Base-by-base conservation (phyloP, 306 rosid genomes). In the Castanea sativa region DNA sequence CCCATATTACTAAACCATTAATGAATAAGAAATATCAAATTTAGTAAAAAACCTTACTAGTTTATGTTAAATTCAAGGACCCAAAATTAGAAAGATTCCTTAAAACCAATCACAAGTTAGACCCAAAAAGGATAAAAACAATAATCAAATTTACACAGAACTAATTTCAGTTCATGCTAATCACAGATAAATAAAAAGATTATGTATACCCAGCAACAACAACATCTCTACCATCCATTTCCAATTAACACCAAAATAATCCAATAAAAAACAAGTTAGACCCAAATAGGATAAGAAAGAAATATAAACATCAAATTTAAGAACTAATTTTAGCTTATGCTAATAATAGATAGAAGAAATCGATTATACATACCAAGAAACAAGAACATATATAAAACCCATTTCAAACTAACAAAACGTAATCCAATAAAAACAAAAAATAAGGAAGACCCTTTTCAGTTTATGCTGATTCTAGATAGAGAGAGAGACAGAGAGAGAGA, bases 401-500 rank as follows among this genome's bases (percentile, higher is more conserved):
- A 49, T 79, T 21, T 58, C 43, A 53, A 69, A 45, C 76, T 51
- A 25, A 72, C 76, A 10, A 30, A 74, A 33, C 63, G n/a, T 79
- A 79, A 63, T 49, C 74, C 10, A 71, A 20, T 67, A 18, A 32
- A 38, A 70, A 65, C 55, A 58, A 30, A 61, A 55, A 55, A 41
- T 33, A 25, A 75, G 71, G 76, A 78, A 55, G 51, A 32, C 59
- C 63, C 74, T 23, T 4, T 53, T 65, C 69, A 16, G 27, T 29
- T 43, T 59, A 61, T 32, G 76, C 55, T 49, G 78, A 65, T 76
- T 63, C 25, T 23, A 25, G 65, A 77, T 2, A 52, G 59, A 76
- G 38, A 77, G 59, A 76, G 55, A 76, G 75, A 77, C 1, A 52
- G 59, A 76, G 38, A 77, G 59, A 76, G 55, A 76, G 75, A 84